Evolutionary conservation across 305 asterid genomes (phyloP).

Genomic region (Solanum aculeatissimum): DNA sequence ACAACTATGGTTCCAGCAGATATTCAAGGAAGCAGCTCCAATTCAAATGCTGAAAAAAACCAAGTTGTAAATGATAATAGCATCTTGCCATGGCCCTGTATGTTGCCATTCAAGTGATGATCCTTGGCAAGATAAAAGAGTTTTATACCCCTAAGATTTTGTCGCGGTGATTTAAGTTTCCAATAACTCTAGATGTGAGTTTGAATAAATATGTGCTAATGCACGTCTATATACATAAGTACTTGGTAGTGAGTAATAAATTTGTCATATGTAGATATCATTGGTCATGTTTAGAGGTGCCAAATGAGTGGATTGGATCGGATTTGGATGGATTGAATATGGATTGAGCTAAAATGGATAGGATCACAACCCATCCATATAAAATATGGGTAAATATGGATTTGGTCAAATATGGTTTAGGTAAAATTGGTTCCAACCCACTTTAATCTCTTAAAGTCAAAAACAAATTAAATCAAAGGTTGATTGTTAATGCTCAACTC

Average conservation of each 20-base stretch:
- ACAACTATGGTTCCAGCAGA: background rate
- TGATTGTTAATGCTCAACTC: too few species aligned
- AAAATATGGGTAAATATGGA: too few species aligned
- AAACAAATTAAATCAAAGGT: too few species aligned
- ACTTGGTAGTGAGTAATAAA: background rate
- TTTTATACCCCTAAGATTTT: background rate
- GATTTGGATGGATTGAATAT: too few species aligned
- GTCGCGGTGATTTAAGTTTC: background rate
- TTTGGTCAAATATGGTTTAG: too few species aligned
- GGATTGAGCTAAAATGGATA: too few species aligned
- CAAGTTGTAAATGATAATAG: background rate
- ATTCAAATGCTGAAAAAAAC: background rate
- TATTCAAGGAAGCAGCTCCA: background rate
- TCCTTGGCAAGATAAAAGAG: too few species aligned
- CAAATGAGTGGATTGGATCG: too few species aligned
- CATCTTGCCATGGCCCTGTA: background rate
- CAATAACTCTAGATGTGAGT: background rate
- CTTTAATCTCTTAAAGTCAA: too few species aligned
- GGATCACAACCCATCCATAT: too few species aligned
- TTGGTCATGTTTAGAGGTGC: background rate
- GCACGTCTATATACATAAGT: background rate
- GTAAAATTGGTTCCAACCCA: too few species aligned
- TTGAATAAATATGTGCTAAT: background rate
- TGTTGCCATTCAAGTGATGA: background rate
- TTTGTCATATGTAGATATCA: background rate